phyloP scores from a whole-genome alignment of 176 grass and related monocot genomes.

The Hsuehochloa calcarea region DNA sequence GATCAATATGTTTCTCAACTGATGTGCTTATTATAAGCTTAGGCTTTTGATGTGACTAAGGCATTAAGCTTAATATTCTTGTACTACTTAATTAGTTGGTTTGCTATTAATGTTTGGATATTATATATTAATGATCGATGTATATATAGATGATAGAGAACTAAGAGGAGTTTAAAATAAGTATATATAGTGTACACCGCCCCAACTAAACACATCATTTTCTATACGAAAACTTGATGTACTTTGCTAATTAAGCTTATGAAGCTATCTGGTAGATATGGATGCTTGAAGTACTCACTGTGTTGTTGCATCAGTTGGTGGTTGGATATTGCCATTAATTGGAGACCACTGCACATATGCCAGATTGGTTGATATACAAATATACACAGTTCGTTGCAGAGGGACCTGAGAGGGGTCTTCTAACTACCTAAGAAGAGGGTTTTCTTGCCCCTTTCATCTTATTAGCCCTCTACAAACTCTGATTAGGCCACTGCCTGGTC shows the following conservation, averaged over 20 bases:
- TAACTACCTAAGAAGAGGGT: conserved; percentile 53
- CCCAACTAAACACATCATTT: conserved; percentile 24
- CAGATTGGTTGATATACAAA: conserved; percentile 42
- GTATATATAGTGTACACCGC: not conserved
- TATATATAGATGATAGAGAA: conserved; percentile 25
- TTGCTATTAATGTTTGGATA: not conserved
- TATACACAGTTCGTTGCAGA: conserved; percentile 55
- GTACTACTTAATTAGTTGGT: not conserved
- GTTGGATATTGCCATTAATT: conserved; percentile 52
- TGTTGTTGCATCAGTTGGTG: conserved; percentile 45
- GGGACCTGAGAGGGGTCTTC: conserved; percentile 52
- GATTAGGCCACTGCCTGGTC: conserved; percentile 19
- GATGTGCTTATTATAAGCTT: not conserved
- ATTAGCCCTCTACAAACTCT: conserved; percentile 52
- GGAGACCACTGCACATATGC: conserved; percentile 44
- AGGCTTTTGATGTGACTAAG: not conserved
- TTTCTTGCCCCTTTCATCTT: conserved; percentile 46
- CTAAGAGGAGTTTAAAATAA: conserved; percentile 9
- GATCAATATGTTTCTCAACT: conserved; percentile 1
- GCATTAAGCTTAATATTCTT: not conserved
- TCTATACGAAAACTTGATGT: conserved; percentile 11
- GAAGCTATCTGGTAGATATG: conserved; percentile 37
- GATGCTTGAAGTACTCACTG: conserved; percentile 33
- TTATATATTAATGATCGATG: conserved; percentile 17
- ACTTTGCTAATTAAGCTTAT: conserved; percentile 38